phyloP scores from a whole-genome alignment of 371 early-diverging fungal species.

The Mucor plumbeus region DNA sequence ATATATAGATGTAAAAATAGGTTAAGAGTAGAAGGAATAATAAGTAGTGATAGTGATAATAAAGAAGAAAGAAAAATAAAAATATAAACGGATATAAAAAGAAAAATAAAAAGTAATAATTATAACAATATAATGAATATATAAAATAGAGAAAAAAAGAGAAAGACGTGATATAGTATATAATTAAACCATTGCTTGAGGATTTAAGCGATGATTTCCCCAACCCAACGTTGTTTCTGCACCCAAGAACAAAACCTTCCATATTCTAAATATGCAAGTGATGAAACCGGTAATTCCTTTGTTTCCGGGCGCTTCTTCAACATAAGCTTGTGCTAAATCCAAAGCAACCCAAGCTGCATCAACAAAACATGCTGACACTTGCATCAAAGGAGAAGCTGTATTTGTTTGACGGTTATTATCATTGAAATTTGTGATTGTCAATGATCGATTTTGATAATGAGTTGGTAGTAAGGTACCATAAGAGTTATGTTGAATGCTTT shows the following conservation, averaged over 20 bases:
- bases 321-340: slow-evolving; percentile 33
- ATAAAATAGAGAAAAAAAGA: neutral
- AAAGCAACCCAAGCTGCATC: slow-evolving; percentile 36
- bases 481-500: neutral
- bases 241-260: slow-evolving; percentile 43
- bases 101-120: neutral
- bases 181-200: slow-evolving; percentile 20
- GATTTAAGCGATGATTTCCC: slow-evolving; percentile 17
- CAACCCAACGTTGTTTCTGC: slow-evolving; percentile 38
- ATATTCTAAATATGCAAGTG: slow-evolving; percentile 34
- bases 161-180: neutral
- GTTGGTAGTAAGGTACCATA: slow-evolving; percentile 25
- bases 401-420: neutral
- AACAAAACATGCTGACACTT: slow-evolving; percentile 25
- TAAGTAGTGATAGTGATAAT: neutral
- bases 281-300: slow-evolving; percentile 17
- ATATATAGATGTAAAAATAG: neutral
- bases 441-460: slow-evolving; percentile 5
- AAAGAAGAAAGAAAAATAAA: neutral
- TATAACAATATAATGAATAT: neutral
- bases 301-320: slow-evolving; percentile 6
- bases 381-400: slow-evolving; percentile 13
- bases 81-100: neutral
- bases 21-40: neutral
- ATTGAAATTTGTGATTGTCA: neutral